Evolutionary conservation across 768 basidiomycete genomes (phyloP), one percentile per base, ranked within the genome.

Genomic region (Pulveroboletus sp.): DNA sequence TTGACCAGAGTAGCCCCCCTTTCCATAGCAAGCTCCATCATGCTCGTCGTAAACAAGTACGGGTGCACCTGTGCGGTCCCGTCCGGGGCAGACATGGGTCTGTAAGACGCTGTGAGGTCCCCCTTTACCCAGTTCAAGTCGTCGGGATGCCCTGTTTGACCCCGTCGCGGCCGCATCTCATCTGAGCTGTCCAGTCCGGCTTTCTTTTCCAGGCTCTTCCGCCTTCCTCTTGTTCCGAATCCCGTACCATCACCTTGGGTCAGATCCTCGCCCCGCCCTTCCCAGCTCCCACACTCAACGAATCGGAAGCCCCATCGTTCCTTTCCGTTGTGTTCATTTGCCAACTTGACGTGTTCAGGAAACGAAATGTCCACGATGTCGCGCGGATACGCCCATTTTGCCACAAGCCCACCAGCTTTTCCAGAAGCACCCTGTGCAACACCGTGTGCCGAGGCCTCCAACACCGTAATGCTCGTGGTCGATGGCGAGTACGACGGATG

Each of bases 251-350:
- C 40, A 50, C 58, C 4, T 12, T 27, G 36, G 48, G 52, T 27
- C 37, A 52, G 21, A 51, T 52, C 53, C 54, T 78, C 77, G 2
- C 80, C 82, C 7, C 72, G 70, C n/a, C 87, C 87, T 53, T 81
- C 77, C 86, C 87, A 89, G 53, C 73, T 80, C 6, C 84, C 83
- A 54, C 83, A 86, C n/a, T 73, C 71, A 32, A 92, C 83, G 57
- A 76, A 81, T 39, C 92, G 71, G 80, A 87, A 94, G 0, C 90
- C 90, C 90, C 90, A 94, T n/a, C 82, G 70, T 24, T 79, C 75
- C 25, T 73, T 66, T 3, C 91, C 92, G 48, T 76, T 75, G 65
- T 86, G 82, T 56, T 85, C 73, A 42, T 79, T 64, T 4, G 90
- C 88, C 9, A 95, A 75, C 32, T 74, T 75, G 53, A 82, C 76